Evolutionary conservation across 441 rosid species (phyloP).

Genomic region (Breynia disticha): DNA sequence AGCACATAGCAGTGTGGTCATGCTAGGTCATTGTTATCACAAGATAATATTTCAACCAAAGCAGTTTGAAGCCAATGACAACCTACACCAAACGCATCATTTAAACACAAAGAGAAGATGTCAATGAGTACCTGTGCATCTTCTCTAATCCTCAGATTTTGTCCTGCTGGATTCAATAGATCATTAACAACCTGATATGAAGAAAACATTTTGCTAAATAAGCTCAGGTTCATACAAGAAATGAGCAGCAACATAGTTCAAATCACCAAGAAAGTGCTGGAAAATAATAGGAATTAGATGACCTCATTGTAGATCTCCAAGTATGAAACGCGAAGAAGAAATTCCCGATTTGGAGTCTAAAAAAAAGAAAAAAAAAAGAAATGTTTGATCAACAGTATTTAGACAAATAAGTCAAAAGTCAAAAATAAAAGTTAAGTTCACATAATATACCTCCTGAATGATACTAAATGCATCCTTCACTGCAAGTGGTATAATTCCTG

Average conservation of each 20-base stretch:
- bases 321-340: constrained; percentile 94
- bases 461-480: constrained; percentile 97
- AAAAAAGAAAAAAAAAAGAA: constrained; percentile 24
- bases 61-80: too few species aligned
- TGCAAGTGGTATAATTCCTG: constrained; percentile 94
- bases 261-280: constrained; percentile 6
- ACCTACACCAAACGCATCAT: too few species aligned
- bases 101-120: too few species aligned
- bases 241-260: neutral
- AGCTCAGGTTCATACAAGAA: too few species aligned
- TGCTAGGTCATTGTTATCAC: too few species aligned
- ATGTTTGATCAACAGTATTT: constrained; percentile 19
- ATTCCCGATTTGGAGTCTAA: constrained; percentile 91
- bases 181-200: constrained; percentile 86
- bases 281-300: constrained; percentile 19
- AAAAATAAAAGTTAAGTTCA: constrained; percentile 10
- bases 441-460: constrained; percentile 78
- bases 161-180: constrained; percentile 94
- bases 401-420: constrained; percentile 14
- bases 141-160: constrained; percentile 94
- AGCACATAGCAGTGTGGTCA: too few species aligned
- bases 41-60: too few species aligned
- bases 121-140: constrained; percentile 67
- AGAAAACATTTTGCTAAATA: constrained; percentile 6
- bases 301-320: constrained; percentile 98